Conservation (phyloP, 164 flowering plant genomes). For the Echeveria elegans region DNA sequence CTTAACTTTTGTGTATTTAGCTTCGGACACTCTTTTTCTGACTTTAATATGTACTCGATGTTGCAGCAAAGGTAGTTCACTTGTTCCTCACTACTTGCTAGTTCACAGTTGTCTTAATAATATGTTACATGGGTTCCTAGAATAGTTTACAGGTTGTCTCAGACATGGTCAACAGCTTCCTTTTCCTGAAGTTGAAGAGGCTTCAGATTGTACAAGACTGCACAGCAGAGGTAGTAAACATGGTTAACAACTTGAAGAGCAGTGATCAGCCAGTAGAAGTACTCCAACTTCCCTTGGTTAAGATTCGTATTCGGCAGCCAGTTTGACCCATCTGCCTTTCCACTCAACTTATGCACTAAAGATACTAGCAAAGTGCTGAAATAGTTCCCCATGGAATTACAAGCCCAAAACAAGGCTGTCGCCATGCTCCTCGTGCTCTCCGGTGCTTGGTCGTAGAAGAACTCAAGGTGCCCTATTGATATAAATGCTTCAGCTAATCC, state of each 20-base stretch:
- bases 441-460: slow-evolving; percentile 67
- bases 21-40: neutral
- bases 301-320: slow-evolving; percentile 53
- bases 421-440: slow-evolving; percentile 78
- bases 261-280: slow-evolving; percentile 60
- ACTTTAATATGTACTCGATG: slow-evolving; percentile 29
- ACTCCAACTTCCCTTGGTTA: slow-evolving; percentile 56
- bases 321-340: slow-evolving; percentile 29
- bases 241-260: slow-evolving; percentile 41
- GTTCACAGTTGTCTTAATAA: too few relatives aligned
- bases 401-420: slow-evolving; percentile 49
- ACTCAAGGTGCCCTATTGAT: slow-evolving; percentile 66
- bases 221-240: slow-evolving; percentile 34
- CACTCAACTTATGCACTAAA: slow-evolving; percentile 37
- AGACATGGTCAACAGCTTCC: too few relatives aligned
- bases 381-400: slow-evolving; percentile 56
- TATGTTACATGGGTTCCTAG: too few relatives aligned
- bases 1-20: neutral
- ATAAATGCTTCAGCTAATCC: slow-evolving; percentile 78
- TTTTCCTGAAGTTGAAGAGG: too few relatives aligned
- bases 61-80: slow-evolving; percentile 88
- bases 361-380: slow-evolving; percentile 47
- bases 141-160: too few relatives aligned
- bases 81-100: slow-evolving; percentile 26
- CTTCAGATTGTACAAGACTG: too few relatives aligned